These are phyloP conservation scores for Orbilia quercus DNA, from an alignment of 2,329 filamentous ascomycete species.

Conservation along the genomic window DNA sequence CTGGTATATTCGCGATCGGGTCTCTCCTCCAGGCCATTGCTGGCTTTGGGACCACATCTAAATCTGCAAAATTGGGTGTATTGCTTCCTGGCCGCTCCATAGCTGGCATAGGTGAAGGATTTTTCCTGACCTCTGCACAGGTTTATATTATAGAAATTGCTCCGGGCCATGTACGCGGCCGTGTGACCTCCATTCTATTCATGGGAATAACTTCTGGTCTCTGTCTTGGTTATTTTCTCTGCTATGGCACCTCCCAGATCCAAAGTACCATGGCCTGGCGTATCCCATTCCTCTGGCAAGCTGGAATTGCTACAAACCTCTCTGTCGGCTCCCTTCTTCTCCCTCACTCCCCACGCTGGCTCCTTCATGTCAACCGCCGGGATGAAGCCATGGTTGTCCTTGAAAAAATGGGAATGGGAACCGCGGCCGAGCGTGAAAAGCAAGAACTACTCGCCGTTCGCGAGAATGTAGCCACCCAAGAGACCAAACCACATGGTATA, in stretches of 20 bases:
- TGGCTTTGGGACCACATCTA: constrained; percentile 58
- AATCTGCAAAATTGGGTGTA: constrained; percentile 63
- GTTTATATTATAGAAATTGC: constrained; percentile 74
- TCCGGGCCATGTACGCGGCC: constrained; percentile 67
- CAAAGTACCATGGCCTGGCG: constrained; percentile 69
- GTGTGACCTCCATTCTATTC: constrained; percentile 68
- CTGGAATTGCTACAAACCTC: constrained; percentile 64
- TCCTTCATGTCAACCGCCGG: constrained; percentile 64
- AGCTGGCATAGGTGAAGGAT: constrained; percentile 71
- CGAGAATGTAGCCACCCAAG: constrained; percentile 54
- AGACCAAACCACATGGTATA: constrained; percentile 59
- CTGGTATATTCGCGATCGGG: constrained; percentile 69
- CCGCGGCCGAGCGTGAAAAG: constrained; percentile 66
- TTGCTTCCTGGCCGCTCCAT: constrained; percentile 70
- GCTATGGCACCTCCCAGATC: constrained; percentile 69
- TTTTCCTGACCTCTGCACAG: constrained; percentile 70
- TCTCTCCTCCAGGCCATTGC: constrained; percentile 68
- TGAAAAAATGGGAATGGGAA: constrained; percentile 64
- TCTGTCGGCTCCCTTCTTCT: constrained; percentile 64
- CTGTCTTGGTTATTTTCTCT: constrained; percentile 71
- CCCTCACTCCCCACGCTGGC: constrained; percentile 71
- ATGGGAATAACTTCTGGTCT: constrained; percentile 68
- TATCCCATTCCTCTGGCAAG: constrained; percentile 68
- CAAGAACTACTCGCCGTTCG: constrained; percentile 64
- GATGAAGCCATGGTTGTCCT: constrained; percentile 64